These are phyloP conservation scores for Cardamine occulta DNA, from an alignment of 345 rosid species.

Conservation along the genomic window DNA sequence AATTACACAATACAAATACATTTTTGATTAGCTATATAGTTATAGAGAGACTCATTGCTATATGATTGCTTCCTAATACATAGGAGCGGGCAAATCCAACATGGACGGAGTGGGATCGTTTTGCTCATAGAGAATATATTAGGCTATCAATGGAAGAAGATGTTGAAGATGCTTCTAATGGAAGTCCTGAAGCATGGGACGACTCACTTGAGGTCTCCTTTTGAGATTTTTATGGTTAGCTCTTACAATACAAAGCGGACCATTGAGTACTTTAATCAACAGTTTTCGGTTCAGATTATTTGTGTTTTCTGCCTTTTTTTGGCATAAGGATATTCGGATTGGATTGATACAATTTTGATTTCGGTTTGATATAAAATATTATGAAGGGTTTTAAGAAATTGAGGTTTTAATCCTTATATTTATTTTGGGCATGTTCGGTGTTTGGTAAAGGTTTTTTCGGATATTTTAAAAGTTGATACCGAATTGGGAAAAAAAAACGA, in stretches of 20 bases:
- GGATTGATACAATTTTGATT: conserved; percentile 25
- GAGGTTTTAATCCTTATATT: not conserved
- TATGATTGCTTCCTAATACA: conserved; percentile 12
- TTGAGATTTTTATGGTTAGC: conserved; percentile 52
- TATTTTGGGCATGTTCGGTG: not conserved
- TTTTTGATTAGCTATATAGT: conserved; percentile 8
- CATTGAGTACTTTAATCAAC: not conserved
- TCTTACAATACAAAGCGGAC: not conserved
- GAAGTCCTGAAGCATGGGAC: conserved; percentile 98
- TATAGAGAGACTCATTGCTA: conserved; percentile 5
- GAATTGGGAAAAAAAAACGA: not conserved
- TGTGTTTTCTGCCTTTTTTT: not conserved
- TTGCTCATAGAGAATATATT: conserved; percentile 97
- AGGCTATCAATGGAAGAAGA: conserved; percentile 99
- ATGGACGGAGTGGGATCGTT: conserved; percentile 97
- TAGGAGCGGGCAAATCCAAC: conserved; percentile 97
- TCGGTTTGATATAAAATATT: not conserved
- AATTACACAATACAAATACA: not conserved
- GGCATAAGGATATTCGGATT: conserved; percentile 5
- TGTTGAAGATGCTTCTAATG: conserved; percentile 96
- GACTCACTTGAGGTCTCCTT: conserved; percentile 98
- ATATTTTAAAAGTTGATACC: not conserved
- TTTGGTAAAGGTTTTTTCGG: not conserved
- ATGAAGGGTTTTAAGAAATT: not conserved
- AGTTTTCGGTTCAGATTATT: not conserved